These are phyloP conservation scores for Triticum monococcum DNA, from an alignment of 176 grass and related monocot species.

Conservation along the genomic window DNA sequence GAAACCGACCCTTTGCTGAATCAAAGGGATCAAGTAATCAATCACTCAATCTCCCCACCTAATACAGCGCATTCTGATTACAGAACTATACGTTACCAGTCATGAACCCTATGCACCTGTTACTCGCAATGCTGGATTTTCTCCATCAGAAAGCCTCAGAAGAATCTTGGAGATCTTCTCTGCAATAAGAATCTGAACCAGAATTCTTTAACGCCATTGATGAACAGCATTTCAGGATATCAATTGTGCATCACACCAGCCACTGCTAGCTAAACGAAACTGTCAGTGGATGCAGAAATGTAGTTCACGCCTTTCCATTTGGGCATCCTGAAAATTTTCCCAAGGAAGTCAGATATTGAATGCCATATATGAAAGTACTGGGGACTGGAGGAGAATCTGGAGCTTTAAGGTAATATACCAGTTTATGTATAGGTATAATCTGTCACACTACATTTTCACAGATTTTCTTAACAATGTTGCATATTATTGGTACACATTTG, in stretches of 20 bases:
- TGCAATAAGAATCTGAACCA: neutral
- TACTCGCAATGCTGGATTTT: neutral
- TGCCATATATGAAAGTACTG: neutral
- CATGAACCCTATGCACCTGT: neutral
- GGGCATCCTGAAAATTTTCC: constrained; percentile 25
- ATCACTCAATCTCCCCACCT: no score
- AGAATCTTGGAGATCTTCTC: neutral
- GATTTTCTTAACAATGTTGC: constrained; percentile 6
- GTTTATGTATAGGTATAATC: constrained; percentile 7
- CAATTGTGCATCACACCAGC: neutral
- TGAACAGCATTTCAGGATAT: neutral
- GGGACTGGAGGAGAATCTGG: neutral
- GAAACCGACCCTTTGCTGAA: no score
- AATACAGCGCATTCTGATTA: neutral
- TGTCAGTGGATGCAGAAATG: constrained; percentile 17
- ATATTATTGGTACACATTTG: constrained; percentile 9
- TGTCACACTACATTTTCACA: neutral
- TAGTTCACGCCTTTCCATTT: neutral
- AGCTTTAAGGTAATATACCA: constrained; percentile 29
- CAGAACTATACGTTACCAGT: neutral
- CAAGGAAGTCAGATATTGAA: neutral
- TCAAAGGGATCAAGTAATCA: no score
- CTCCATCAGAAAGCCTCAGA: neutral
- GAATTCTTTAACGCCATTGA: neutral
- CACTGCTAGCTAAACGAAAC: neutral